These are phyloP conservation scores for Theobroma grandiflorum DNA, from an alignment of 441 rosid species.

Conservation along the genomic window DNA sequence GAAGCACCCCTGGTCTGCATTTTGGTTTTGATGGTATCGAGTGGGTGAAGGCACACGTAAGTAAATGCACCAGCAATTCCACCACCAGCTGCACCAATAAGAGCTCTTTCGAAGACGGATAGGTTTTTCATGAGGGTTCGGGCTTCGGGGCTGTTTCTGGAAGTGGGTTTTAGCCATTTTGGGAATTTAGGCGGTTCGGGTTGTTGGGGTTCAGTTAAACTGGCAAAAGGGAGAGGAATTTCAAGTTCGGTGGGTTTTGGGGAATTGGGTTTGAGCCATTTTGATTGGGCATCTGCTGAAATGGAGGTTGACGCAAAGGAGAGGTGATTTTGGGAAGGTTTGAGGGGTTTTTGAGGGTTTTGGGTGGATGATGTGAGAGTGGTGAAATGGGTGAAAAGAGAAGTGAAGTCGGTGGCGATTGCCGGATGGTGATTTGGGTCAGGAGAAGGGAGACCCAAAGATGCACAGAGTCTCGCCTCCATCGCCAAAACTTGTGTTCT, in stretches of 20 bases:
- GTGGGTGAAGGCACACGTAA: constrained; percentile 82
- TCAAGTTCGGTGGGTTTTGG: constrained; percentile 16
- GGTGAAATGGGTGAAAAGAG: constrained; percentile 19
- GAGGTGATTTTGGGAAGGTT: not conserved
- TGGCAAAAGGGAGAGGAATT: constrained; percentile 41
- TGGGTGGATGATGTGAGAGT: not conserved
- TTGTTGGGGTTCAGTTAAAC: constrained; percentile 29
- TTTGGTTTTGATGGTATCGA: constrained; percentile 93
- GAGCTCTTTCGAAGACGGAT: constrained; percentile 79
- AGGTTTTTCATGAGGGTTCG: constrained; percentile 67
- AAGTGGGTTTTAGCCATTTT: constrained; percentile 58
- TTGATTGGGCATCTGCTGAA: not conserved
- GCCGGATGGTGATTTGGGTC: not conserved
- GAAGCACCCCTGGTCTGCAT: constrained; percentile 92
- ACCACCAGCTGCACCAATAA: constrained; percentile 86
- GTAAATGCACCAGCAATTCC: constrained; percentile 96
- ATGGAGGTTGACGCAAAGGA: constrained; percentile 16
- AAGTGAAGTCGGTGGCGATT: not conserved
- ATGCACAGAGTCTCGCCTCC: constrained; percentile 26
- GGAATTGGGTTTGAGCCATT: constrained; percentile 28
- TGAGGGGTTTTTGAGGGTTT: not conserved
- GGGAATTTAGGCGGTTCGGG: constrained; percentile 34
- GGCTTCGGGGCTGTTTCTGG: constrained; percentile 52
- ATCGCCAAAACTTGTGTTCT: not conserved
- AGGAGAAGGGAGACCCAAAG: constrained; percentile 4